phyloP scores from a whole-genome alignment of 2,329 filamentous ascomycete genomes.

The Verticillium isaacii region DNA sequence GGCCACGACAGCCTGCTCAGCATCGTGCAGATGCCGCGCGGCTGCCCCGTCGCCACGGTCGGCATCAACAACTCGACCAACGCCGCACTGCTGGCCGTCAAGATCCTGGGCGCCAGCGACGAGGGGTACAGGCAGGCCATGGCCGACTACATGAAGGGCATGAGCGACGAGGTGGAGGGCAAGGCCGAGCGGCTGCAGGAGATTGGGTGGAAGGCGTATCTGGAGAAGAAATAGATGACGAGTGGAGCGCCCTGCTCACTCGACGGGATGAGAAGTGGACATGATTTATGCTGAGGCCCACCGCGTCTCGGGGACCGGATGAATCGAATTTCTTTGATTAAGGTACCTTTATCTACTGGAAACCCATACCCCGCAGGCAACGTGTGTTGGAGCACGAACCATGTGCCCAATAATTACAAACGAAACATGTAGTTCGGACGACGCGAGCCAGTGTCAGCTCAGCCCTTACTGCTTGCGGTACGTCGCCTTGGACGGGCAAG shows the following conservation, averaged over 20 bases:
- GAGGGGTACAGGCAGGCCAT: conserved; percentile 51
- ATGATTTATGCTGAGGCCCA: too few species aligned
- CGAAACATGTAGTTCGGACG: too few species aligned
- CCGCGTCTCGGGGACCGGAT: too few species aligned
- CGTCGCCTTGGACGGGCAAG: background rate
- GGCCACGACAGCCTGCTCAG: conserved; percentile 67
- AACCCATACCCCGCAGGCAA: background rate
- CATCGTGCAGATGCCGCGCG: conserved; percentile 75
- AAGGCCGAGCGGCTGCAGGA: conserved; percentile 56
- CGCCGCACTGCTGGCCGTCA: conserved; percentile 65
- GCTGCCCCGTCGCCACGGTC: conserved; percentile 69
- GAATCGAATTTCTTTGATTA: background rate
- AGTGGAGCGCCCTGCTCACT: background rate
- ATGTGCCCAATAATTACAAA: background rate
- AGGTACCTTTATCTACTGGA: background rate
- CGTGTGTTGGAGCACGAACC: too few species aligned
- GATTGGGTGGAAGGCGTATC: conserved; percentile 52
- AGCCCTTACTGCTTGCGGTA: background rate
- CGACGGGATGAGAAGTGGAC: too few species aligned
- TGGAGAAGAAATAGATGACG: conserved; percentile 22
- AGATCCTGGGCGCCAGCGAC: conserved; percentile 59
- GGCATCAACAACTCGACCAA: conserved; percentile 79
- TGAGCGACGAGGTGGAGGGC: conserved; percentile 57
- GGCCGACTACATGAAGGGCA: conserved; percentile 56
- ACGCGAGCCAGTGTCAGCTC: too few species aligned